Evolutionary conservation across 1,139 yeast genomes (phyloP).

Genomic region (Blastobotrys serpentis): DNA sequence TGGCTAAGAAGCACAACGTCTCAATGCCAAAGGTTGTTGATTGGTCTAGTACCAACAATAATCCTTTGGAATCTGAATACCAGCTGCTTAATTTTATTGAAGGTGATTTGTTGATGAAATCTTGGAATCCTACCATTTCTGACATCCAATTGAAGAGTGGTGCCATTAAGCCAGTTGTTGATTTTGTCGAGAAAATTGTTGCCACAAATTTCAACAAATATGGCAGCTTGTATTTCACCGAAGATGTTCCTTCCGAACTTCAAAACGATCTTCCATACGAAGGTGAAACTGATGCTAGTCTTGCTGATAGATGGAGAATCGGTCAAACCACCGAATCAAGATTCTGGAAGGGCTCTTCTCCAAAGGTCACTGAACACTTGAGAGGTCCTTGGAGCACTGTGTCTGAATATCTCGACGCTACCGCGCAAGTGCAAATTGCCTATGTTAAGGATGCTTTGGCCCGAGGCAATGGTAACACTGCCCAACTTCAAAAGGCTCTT

Average conservation of each 20-base stretch:
- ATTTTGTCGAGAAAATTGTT: slow-evolving; percentile 35
- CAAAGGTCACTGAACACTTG: slow-evolving; percentile 30
- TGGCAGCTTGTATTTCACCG: slow-evolving; percentile 78
- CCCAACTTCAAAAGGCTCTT: slow-evolving; percentile 36
- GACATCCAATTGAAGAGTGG: slow-evolving; percentile 46
- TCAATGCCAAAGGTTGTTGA: slow-evolving; percentile 75
- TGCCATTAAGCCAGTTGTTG: slow-evolving; percentile 41
- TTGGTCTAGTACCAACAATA: slow-evolving; percentile 58
- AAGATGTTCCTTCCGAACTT: slow-evolving; percentile 53
- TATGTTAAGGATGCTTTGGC: slow-evolving; percentile 56
- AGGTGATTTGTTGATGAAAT: slow-evolving; percentile 80
- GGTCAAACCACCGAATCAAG: slow-evolving; percentile 86
- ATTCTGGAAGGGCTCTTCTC: slow-evolving; percentile 63
- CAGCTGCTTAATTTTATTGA: slow-evolving; percentile 74
- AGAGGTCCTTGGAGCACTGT: slow-evolving; percentile 76
- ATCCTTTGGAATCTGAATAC: slow-evolving; percentile 69
- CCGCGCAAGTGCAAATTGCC: slow-evolving; percentile 68
- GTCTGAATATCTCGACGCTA: slow-evolving; percentile 56
- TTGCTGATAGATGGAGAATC: slow-evolving; percentile 75
- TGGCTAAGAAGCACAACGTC: slow-evolving; percentile 48
- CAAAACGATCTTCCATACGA: slow-evolving; percentile 55
- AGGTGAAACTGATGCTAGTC: slow-evolving; percentile 55
- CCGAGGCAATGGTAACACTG: slow-evolving; percentile 43
- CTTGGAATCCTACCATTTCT: slow-evolving; percentile 79
- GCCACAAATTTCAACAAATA: slow-evolving; percentile 57